A percentile compares a stretch with the other conserved stretches of the same genome.
Evolutionary conservation across 2,329 filamentous ascomycete species (phyloP).

Genomic region (Colletotrichum sp.): DNA sequence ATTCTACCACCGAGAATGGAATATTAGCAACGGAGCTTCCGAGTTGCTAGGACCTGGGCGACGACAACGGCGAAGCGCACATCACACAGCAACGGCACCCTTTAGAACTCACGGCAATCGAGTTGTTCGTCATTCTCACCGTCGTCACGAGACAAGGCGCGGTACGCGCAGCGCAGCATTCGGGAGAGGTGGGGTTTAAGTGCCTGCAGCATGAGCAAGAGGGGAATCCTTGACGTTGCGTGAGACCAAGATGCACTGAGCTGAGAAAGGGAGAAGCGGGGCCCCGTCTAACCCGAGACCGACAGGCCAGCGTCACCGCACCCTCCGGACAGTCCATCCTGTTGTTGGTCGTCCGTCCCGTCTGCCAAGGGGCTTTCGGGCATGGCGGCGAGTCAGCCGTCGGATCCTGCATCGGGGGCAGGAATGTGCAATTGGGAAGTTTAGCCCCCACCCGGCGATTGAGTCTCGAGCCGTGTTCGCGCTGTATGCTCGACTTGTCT

Average conservation of each 20-base stretch:
- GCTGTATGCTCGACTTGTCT: background rate
- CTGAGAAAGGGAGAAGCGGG: background rate
- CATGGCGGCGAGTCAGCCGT: conserved; percentile 8
- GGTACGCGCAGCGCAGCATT: background rate
- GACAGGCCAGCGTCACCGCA: background rate
- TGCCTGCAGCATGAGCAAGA: background rate
- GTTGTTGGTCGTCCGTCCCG: background rate
- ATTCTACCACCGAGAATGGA: background rate
- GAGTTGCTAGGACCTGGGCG: background rate
- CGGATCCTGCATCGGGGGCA: background rate
- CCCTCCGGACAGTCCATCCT: background rate
- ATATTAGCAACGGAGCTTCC: background rate
- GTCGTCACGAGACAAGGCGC: background rate
- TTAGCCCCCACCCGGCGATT: background rate
- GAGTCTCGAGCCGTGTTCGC: background rate
- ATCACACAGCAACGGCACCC: background rate
- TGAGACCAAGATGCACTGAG: background rate
- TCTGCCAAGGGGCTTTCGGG: background rate
- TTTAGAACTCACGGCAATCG: background rate
- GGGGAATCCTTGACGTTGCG: background rate
- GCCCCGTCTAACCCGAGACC: background rate
- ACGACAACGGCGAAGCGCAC: background rate
- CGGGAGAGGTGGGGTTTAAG: background rate
- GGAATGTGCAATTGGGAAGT: background rate
- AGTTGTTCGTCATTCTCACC: background rate